Evolutionary conservation across 805 yeast species (phyloP).

Genomic region (Lipomyces sp.): DNA sequence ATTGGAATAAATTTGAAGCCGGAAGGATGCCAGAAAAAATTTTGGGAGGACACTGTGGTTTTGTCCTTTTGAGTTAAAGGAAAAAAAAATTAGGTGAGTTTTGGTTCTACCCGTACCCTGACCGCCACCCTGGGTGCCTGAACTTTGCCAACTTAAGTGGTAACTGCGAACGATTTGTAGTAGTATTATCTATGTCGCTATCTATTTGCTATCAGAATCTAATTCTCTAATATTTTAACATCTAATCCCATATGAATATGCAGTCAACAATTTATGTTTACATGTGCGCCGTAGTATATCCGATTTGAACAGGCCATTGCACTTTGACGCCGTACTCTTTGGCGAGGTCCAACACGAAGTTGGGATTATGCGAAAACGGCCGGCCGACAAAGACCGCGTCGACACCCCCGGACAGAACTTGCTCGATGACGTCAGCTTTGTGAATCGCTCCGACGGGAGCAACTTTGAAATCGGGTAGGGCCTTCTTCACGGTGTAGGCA

Average conservation of each 20-base stretch:
- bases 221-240: not conserved
- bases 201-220: not conserved
- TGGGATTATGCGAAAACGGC: constrained; percentile 55
- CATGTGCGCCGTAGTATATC: constrained; percentile 25
- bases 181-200: too few relatives aligned
- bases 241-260: not conserved
- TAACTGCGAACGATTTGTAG: too few relatives aligned
- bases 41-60: not conserved
- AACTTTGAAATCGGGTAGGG: constrained; percentile 52
- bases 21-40: not conserved
- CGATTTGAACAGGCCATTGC: constrained; percentile 47
- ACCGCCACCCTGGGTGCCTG: constrained; percentile 1
- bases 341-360: constrained; percentile 58
- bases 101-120: not conserved
- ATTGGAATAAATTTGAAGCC: not conserved
- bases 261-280: not conserved
- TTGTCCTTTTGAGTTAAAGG: not conserved
- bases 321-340: constrained; percentile 53
- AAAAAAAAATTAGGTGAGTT: not conserved
- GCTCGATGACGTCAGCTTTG: constrained; percentile 48
- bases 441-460: constrained; percentile 56
- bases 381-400: constrained; percentile 57
- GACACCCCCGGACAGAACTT: constrained; percentile 49
- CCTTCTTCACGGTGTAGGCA: constrained; percentile 52
- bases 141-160: not conserved